Percentiles rank a stretch among this genome's conserved stretches.
phyloP scores from a whole-genome alignment of 257 asterid genomes.

The Cordia subcordata region DNA sequence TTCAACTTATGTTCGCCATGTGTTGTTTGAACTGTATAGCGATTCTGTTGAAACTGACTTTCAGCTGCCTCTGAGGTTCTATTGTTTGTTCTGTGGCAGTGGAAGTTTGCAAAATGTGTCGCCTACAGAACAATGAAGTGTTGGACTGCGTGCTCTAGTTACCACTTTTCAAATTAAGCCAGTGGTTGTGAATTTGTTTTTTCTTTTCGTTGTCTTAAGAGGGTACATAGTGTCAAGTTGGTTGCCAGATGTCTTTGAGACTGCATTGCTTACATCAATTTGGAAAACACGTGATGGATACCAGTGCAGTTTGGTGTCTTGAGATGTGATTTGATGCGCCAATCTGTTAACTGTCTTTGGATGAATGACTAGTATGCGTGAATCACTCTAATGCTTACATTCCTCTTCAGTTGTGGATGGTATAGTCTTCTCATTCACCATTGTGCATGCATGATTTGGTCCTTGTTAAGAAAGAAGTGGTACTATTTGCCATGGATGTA shows the following conservation, averaged over 20 bases:
- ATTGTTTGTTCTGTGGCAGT: too few relatives aligned
- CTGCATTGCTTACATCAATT: not conserved
- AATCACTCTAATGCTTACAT: not conserved
- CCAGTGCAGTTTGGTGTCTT: not conserved
- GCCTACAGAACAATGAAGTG: too few relatives aligned
- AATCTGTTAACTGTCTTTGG: not conserved
- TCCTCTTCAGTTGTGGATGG: not conserved
- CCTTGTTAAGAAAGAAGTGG: too few relatives aligned
- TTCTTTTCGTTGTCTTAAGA: too few relatives aligned
- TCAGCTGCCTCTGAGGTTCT: too few relatives aligned
- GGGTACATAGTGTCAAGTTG: not conserved
- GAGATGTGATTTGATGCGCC: not conserved
- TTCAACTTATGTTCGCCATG: not conserved
- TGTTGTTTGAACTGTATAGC: not conserved
- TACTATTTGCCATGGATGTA: too few relatives aligned
- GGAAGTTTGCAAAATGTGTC: too few relatives aligned
- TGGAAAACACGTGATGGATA: not conserved
- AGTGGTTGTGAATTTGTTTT: not conserved
- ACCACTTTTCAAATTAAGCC: too few relatives aligned
- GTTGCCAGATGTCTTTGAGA: not conserved
- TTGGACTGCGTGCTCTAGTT: too few relatives aligned
- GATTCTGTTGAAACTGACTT: too few relatives aligned
- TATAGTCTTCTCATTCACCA: not conserved
- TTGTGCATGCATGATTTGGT: not conserved
- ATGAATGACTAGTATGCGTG: slow-evolving; percentile 4